Evolutionary conservation across 2,329 filamentous ascomycete genomes (phyloP).

Genomic region (Epicoccum nigrum): DNA sequence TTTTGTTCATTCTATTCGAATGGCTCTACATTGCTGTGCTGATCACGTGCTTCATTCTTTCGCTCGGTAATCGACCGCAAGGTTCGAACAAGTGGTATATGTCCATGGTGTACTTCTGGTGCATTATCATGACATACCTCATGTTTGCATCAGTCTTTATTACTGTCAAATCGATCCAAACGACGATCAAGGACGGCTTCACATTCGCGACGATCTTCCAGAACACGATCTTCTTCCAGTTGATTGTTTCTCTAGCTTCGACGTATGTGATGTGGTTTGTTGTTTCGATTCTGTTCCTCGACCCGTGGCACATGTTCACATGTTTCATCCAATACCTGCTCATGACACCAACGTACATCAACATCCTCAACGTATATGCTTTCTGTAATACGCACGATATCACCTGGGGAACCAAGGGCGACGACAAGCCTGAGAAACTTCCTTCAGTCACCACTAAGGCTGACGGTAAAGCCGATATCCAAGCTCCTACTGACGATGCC

Average conservation of each 20-base stretch:
- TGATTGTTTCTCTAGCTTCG: constrained; percentile 89
- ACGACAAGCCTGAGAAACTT: constrained; percentile 92
- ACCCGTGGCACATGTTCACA: constrained; percentile 99
- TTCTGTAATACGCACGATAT: constrained; percentile 99
- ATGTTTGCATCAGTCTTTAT: constrained; percentile 96
- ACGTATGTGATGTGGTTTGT: constrained; percentile 94
- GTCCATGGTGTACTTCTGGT: constrained; percentile 99
- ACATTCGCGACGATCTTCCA: constrained; percentile 75
- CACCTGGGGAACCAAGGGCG: constrained; percentile 97
- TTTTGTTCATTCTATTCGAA: constrained; percentile 89
- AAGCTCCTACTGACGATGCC: constrained; percentile 84
- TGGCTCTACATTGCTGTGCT: constrained; percentile 94
- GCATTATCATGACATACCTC: constrained; percentile 87
- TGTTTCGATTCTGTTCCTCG: constrained; percentile 90
- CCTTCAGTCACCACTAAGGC: constrained; percentile 89
- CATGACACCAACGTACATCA: constrained; percentile 94
- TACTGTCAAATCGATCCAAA: constrained; percentile 82
- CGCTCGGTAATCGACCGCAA: constrained; percentile 91
- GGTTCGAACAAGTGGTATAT: constrained; percentile 94
- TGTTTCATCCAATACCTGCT: constrained; percentile 91
- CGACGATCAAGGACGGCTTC: constrained; percentile 71
- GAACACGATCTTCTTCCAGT: constrained; percentile 88
- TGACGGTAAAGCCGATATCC: constrained; percentile 91
- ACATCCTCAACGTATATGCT: constrained; percentile 97
- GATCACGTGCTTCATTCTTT: constrained; percentile 92